Conservation (phyloP, 768 basidiomycete species). For the Mycena belliarum region DNA sequence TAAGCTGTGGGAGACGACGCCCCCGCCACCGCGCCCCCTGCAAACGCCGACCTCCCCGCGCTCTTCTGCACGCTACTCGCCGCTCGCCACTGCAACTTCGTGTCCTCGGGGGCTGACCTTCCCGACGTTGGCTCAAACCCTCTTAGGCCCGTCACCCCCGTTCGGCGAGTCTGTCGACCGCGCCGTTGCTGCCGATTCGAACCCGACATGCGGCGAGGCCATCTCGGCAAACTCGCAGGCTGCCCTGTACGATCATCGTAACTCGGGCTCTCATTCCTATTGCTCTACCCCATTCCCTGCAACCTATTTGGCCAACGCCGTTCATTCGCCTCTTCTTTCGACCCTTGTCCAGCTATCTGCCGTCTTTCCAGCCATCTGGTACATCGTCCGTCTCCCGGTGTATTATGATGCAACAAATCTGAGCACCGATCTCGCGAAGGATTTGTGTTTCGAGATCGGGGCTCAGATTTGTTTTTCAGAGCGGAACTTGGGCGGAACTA, state of each 20-base stretch:
- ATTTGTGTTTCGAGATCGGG: slow-evolving; percentile 65
- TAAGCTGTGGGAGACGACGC: too few relatives aligned
- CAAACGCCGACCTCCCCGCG: too few relatives aligned
- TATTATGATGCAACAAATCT: slow-evolving; percentile 58
- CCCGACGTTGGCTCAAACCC: slow-evolving; percentile 67
- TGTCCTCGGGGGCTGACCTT: too few relatives aligned
- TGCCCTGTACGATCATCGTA: slow-evolving; percentile 11
- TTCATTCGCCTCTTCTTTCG: slow-evolving; percentile 75
- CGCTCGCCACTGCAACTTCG: too few relatives aligned
- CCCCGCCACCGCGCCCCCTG: too few relatives aligned
- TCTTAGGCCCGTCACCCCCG: slow-evolving; percentile 71
- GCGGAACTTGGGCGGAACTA: slow-evolving; percentile 60
- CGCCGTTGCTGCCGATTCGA: slow-evolving; percentile 49
- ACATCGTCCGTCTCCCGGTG: slow-evolving; percentile 75
- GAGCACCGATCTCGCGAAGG: slow-evolving; percentile 55
- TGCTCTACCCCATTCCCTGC: slow-evolving; percentile 20
- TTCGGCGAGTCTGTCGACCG: slow-evolving; percentile 78
- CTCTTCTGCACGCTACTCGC: too few relatives aligned
- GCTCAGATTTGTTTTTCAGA: too few relatives aligned
- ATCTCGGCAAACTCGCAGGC: slow-evolving; percentile 27
- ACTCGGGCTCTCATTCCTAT: slow-evolving; percentile 24
- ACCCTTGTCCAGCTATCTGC: slow-evolving; percentile 83
- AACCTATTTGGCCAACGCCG: slow-evolving; percentile 53
- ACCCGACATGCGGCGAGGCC: slow-evolving; percentile 13
- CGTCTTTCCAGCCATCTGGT: slow-evolving; percentile 78